Base-by-base conservation (phyloP, 75 land plant genomes). In the Picea glauca region DNA sequence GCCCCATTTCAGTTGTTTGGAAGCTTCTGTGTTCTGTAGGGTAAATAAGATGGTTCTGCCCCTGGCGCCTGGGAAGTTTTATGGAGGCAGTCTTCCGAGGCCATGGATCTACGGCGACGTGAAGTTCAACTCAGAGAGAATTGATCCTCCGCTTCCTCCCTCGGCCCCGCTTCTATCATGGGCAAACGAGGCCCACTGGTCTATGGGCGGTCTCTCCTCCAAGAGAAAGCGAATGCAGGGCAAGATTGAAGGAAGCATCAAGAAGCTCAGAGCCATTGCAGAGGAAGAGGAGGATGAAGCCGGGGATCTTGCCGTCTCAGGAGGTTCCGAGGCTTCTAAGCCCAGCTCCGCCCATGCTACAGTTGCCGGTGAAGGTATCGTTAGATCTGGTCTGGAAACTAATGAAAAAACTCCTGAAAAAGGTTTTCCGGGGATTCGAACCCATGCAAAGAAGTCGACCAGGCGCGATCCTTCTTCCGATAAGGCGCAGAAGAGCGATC, bases 181-280 rank as follows among this genome's bases (percentile, higher is more conserved):
- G 99, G 99, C 96, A 1, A 21, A 76, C n/a, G 90, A 92, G 13
- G 97, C 93, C 5, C 91, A 84, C 83, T 96, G 96, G 96, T 86
- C 88, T 64, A 92, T 93, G 97, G 99, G 99, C 0, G 99, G 99
- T 1, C 84, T 88, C 58, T 86, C 87, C 76, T 79, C 77, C 83
- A 68, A 86, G 76, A 92, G 99, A 58, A 78, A 77, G 60, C 85
- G 94, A 1, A 84, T 85, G 74, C 93, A 90, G 74, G 99, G 97
- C 59, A 88, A 86, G 77, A 86, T 96, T 79, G 99, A 96, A 62
- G 99, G 99, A 46, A 84, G 78, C 56, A 68, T 94, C 79, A 70
- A 78, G 60, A 87, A 80, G 75, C 91, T 96, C 58, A 77, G 90
- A 0, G 77, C 64, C 4, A 76, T 87, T 13, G 60, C 58, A 17